Evolutionary conservation across 108 stramenopile species (phyloP).

Genomic region (Nannochloropsis salina): DNA sequence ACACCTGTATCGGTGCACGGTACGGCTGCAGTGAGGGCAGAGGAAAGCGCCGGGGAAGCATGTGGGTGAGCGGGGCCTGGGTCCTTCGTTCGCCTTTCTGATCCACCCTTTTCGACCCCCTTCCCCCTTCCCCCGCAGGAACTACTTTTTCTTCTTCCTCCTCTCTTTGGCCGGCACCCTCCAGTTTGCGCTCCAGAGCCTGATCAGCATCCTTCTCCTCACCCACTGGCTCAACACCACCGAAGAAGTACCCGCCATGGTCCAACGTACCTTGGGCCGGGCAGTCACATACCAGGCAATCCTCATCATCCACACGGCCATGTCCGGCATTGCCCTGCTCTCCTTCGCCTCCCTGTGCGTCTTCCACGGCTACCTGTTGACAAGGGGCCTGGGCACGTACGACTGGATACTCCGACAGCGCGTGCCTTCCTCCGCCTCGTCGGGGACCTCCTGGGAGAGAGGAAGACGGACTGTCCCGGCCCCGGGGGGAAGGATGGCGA

Average conservation of each 20-base stretch:
- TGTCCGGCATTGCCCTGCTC: background rate
- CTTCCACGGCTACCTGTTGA: constrained; percentile 7
- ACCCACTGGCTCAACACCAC: background rate
- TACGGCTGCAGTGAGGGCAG: background rate
- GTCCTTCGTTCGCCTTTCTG: too few species aligned
- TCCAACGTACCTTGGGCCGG: background rate
- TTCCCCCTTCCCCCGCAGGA: background rate
- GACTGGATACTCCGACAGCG: constrained; percentile 3
- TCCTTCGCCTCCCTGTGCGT: background rate
- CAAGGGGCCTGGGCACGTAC: background rate
- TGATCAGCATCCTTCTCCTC: constrained; percentile 16
- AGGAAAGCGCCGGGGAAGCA: background rate
- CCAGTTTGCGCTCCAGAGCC: background rate
- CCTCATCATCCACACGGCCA: background rate
- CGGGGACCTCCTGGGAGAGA: background rate
- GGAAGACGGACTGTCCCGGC: background rate
- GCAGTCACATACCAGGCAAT: background rate
- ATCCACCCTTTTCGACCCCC: background rate
- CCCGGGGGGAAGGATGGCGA: background rate
- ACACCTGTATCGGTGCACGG: constrained; percentile 29
- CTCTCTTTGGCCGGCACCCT: background rate
- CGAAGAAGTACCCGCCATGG: background rate
- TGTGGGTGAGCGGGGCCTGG: too few species aligned
- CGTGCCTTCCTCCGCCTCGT: background rate
- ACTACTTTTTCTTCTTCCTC: background rate